Base-by-base conservation (phyloP, 169 alveolate species). In the Toxoplasma gondii region DNA sequence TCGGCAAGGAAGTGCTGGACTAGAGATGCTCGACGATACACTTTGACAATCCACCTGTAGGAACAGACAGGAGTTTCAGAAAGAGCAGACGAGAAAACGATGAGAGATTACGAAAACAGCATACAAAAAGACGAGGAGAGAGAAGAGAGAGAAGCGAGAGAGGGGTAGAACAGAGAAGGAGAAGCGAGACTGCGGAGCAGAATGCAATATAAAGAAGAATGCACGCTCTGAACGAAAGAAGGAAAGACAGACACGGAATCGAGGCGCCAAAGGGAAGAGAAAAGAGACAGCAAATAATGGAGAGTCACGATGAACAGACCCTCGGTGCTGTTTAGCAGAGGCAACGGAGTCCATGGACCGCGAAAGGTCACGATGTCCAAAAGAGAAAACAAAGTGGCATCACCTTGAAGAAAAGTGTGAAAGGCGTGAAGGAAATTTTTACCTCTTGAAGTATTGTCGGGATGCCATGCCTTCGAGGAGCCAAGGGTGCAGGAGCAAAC, bases 401-500 rank as follows among this genome's bases (percentile, higher is more conserved):
- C 4, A 49, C 4, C 22, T 12, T 7, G 58, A 12, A 4, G 58
- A 12, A 4, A 49, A 4, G 58, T 7, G 58, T 4, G 22, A 49
- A 12, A 49, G 58, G 12, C 4, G 12, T 4, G 12, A 49, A 49
- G 58, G 58, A 49, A 49, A 49, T 49, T 4, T 49, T 49, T 82
- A 86, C 92, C 80, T 86, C 24, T 29, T 86, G 92, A 86, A 86
- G 44, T n/a, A 34, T 41, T 86, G 27, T n/a, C 45, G 92, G 31
- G 92, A 34, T 1, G 92, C 92, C 81, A 86, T 86, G 92, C 80
- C 81, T 24, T 86, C 92, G 81, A 86, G 92, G 45, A 86, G 92
- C 92, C 92, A 86, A 34, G 92, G 92, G 34, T 86, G 92, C 22
- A 86, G 81, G 19, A 86, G 92, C 53, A 86, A 80, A 1, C 24